Conservation (phyloP, 139 green algal genomes). For the Chlorella sp. region DNA sequence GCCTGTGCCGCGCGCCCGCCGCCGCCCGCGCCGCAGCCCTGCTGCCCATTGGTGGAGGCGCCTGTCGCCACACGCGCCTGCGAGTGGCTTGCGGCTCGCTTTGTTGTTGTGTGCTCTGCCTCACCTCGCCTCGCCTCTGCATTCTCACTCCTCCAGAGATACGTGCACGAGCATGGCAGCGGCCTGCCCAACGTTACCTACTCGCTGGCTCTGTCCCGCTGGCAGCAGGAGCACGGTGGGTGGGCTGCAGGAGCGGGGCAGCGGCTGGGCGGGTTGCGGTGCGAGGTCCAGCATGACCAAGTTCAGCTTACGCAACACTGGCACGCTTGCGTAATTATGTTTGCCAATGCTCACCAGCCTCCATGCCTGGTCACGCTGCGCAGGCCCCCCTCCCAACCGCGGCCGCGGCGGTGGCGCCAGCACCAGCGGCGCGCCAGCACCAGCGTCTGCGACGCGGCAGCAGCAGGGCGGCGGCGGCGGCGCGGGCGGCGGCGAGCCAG, state of each 20-base stretch:
- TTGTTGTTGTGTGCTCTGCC: too few relatives aligned
- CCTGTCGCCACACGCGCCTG: too few relatives aligned
- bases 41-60: neutral
- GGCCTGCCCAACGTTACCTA: slow-evolving; percentile 85
- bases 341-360: too few relatives aligned
- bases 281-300: too few relatives aligned
- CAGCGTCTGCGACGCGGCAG: slow-evolving; percentile 15
- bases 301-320: too few relatives aligned
- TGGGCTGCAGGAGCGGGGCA: neutral
- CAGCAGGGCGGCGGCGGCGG: slow-evolving; percentile 4
- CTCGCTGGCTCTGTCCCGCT: slow-evolving; percentile 64
- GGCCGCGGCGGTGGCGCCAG: neutral
- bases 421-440: slow-evolving; percentile 25
- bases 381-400: too few relatives aligned
- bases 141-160: slow-evolving; percentile 41
- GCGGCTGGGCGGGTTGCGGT: too few relatives aligned
- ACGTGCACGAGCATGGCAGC: slow-evolving; percentile 45
- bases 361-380: too few relatives aligned
- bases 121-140: too few relatives aligned
- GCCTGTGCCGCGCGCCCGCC: neutral
- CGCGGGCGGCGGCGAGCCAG: neutral
- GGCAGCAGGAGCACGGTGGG: slow-evolving; percentile 42
- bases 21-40: too few relatives aligned
- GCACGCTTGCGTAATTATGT: too few relatives aligned
- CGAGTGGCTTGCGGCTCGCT: too few relatives aligned